Percentiles rank a stretch among this genome's conserved stretches.
These are phyloP conservation scores for Echium plantagineum DNA, from an alignment of 257 asterid genomes.

Conservation along the genomic window DNA sequence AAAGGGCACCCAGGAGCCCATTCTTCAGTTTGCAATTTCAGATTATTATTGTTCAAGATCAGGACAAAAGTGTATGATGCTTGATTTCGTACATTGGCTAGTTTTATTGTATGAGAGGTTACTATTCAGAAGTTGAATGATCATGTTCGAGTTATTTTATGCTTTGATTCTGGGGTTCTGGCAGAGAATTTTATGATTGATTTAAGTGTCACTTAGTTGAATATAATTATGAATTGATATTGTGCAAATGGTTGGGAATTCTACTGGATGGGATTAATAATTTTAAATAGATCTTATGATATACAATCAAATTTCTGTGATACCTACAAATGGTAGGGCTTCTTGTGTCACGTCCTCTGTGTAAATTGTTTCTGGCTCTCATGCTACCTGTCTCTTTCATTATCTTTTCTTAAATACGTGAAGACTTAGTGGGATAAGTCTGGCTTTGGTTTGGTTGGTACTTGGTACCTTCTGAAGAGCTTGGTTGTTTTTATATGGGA, in stretches of 20 bases:
- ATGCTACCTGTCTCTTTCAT: background rate
- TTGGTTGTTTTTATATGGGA: no score
- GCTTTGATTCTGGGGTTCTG: background rate
- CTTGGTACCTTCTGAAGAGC: no score
- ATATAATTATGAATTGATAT: background rate
- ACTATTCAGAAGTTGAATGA: background rate
- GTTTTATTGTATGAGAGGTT: background rate
- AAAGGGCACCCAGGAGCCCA: background rate
- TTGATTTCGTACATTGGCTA: no score
- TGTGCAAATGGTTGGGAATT: background rate
- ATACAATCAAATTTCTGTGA: no score
- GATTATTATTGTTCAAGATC: background rate
- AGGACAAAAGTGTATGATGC: background rate
- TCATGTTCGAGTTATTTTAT: background rate
- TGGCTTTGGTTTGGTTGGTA: no score
- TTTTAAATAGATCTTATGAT: no score
- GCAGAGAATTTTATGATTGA: background rate
- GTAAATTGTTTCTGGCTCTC: background rate
- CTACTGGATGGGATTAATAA: no score
- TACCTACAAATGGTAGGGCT: no score
- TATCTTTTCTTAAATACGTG: background rate
- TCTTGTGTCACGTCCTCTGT: no score
- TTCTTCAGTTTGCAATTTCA: no score
- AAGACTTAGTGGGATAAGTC: no score
- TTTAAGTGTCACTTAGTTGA: background rate